A percentile compares a stretch with the other conserved stretches of the same genome.
These are phyloP conservation scores for Tetragonia tetragonoides DNA, from an alignment of 148 eudicot species.

Conservation along the genomic window DNA sequence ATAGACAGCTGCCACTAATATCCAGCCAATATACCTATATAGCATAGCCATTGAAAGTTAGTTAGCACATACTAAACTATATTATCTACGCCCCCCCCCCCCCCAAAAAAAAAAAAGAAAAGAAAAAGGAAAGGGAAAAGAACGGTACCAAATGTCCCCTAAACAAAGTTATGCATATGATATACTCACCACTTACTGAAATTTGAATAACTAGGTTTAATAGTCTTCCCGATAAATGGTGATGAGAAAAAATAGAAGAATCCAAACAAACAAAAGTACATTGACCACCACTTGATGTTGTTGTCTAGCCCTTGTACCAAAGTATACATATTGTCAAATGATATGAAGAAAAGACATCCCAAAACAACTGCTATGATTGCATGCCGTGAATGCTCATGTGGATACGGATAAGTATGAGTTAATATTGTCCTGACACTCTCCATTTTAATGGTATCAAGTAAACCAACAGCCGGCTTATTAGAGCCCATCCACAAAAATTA, in stretches of 20 bases:
- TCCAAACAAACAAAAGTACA: slow-evolving; percentile 86
- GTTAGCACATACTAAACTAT: background rate
- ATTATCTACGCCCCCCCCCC: background rate
- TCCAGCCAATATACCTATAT: slow-evolving; percentile 92
- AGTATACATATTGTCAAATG: slow-evolving; percentile 92
- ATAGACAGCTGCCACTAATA: slow-evolving; percentile 87
- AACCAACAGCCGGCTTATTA: slow-evolving; percentile 55
- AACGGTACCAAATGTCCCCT: background rate
- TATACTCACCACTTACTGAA: slow-evolving; percentile 85
- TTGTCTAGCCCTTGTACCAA: slow-evolving; percentile 84
- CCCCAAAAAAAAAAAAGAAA: too few species aligned
- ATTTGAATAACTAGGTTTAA: slow-evolving; percentile 95
- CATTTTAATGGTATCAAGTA: slow-evolving; percentile 77
- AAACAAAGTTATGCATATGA: background rate
- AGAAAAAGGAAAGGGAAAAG: background rate
- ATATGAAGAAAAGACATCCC: slow-evolving; percentile 94
- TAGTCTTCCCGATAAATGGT: slow-evolving; percentile 91
- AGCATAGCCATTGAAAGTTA: slow-evolving; percentile 16
- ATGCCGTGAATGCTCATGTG: slow-evolving; percentile 97
- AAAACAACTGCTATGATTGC: slow-evolving; percentile 81
- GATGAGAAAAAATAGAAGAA: slow-evolving; percentile 99
- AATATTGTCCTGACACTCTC: slow-evolving; percentile 85
- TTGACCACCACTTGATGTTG: slow-evolving; percentile 99
- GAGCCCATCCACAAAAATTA: slow-evolving; percentile 47
- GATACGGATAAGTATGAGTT: slow-evolving; percentile 85